Evolutionary conservation across 495 filamentous ascomycete species (phyloP).

Genomic region (Hypoxylon perforatum): DNA sequence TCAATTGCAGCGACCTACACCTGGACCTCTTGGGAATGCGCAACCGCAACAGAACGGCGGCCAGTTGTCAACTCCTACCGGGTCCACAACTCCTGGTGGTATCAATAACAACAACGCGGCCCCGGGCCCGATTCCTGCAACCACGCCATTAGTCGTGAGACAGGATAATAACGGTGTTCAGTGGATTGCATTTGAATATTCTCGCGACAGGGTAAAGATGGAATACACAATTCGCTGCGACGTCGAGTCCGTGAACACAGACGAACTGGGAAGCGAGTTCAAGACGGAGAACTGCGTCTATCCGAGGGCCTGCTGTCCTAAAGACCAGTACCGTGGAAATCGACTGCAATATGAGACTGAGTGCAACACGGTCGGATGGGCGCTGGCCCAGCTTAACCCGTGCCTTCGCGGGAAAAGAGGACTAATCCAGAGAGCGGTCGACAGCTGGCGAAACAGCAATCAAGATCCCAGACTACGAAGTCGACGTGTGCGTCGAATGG

Average conservation of each 20-base stretch:
- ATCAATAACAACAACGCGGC: constrained; percentile 88
- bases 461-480: constrained; percentile 92
- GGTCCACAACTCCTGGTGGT: constrained; percentile 47
- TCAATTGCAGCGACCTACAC: constrained; percentile 66
- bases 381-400: constrained; percentile 90
- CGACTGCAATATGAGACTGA: constrained; percentile 96
- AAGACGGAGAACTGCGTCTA: constrained; percentile 99
- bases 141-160: constrained; percentile 91
- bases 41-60: constrained; percentile 61
- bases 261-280: constrained; percentile 85
- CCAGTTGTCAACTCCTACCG: constrained; percentile 63
- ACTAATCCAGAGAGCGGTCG: constrained; percentile 94
- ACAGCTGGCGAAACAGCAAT: constrained; percentile 99
- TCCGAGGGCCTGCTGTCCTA: constrained; percentile 91
- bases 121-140: constrained; percentile 98
- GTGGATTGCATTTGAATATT: constrained; percentile 99
- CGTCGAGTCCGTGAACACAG: constrained; percentile 94
- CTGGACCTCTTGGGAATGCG: constrained; percentile 63
- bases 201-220: constrained; percentile 97
- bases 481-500: constrained; percentile 90
- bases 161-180: constrained; percentile 98
- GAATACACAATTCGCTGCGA: constrained; percentile 99
- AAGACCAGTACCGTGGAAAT: constrained; percentile 96
- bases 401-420: constrained; percentile 91
- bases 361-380: constrained; percentile 98